Base-by-base conservation (phyloP, 164 flowering plant species). In the Hamamelis virginiana region DNA sequence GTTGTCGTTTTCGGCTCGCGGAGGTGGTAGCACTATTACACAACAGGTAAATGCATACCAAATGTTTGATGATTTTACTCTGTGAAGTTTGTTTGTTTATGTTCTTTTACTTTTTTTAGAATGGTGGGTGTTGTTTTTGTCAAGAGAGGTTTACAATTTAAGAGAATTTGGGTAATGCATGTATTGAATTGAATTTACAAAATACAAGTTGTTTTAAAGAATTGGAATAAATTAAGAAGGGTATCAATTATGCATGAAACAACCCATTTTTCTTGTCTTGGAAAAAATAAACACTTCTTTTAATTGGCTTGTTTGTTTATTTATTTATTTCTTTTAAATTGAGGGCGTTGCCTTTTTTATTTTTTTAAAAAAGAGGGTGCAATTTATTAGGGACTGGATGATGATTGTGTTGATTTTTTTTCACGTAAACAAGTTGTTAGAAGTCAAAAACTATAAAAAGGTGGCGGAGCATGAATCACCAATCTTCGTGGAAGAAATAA, bases 11-110 rank as follows among this genome's bases (percentile, higher is more conserved):
- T 75, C 87, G 16, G 71, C 73, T 51, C 73, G 60, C 4, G 87
- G 85, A 10, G 87, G 87, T 21, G 85, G 85, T 9, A 83, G 85
- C 73, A 82, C 87, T 46, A 82, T 85, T 27, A 83, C 83, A 8
- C 85, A 81, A 52, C 89, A 85, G 83, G 87, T 80, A 18, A 53
- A 19, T 50, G 72, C 65, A 22, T 4, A 18, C 38, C 4, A 67
- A 18, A 9, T 71, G 79, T 76, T 76, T 67, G 75, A 64, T 64
- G 70, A 1, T 59, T 64, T 68, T 60, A 52, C 72, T 50, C 70
- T 65, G n/a, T 50, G 69, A 64, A 45, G 19, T 28, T 25, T 45
- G 16, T 44, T 13, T 51, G 11, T 25, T 70, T 51, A 9, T 16
- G 27, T 41, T 59, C 45, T 33, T 59, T n/a, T n/a, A n/a, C n/a